Evolutionary conservation across 805 yeast genomes (phyloP), one percentile per base, ranked within the genome.

Genomic region (Isabelozyma rhagii): DNA sequence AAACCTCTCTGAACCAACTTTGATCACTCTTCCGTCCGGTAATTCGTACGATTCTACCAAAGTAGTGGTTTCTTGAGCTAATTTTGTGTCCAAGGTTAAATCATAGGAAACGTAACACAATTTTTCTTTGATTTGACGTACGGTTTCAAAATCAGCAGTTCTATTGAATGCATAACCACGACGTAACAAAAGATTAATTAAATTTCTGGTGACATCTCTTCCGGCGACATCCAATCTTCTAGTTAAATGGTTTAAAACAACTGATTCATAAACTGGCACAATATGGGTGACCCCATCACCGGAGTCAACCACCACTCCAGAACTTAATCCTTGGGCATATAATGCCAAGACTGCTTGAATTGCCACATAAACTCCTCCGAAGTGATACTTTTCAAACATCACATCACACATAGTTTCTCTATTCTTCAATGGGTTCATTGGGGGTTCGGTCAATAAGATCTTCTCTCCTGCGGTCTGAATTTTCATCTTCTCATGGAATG

Each of bases 211-310:
- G 44, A 94, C 97, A 64, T 94, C 99, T 68, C 99, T 83, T 60
- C 99, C 99, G 4, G 99, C 99, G 53, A 94, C 96, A 68, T 94
- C 97, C 60, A 94, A 77, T 66, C 99, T 84, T 63, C 86, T 82
- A 15, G 97, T 93, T 61, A 90, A 78, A 69, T 94, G 98, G 68
- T 89, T 93, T 65, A 94, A 80, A n/a, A 94, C 99, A 41, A 89
- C 96, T 5, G 96, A 86, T 72, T 94, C 98, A 68, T 94, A 94
- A 39, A 94, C 99, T 18, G 99, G 99, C 41, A 94, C 97, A 69
- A 94, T 87, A 66, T 94, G 99, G 4, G 99, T 94, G 44, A 93
- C 99, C 72, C 98, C 98, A 67, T 92, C 98, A 63, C 99, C 99
- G 4, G 97, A 90, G 69, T 94, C 99, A 18, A 94, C 98, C 51